Percentiles rank a stretch among this genome's conserved stretches.
Conservation (phyloP, 2,329 filamentous ascomycete species). For the Fusarium agapanthi region DNA sequence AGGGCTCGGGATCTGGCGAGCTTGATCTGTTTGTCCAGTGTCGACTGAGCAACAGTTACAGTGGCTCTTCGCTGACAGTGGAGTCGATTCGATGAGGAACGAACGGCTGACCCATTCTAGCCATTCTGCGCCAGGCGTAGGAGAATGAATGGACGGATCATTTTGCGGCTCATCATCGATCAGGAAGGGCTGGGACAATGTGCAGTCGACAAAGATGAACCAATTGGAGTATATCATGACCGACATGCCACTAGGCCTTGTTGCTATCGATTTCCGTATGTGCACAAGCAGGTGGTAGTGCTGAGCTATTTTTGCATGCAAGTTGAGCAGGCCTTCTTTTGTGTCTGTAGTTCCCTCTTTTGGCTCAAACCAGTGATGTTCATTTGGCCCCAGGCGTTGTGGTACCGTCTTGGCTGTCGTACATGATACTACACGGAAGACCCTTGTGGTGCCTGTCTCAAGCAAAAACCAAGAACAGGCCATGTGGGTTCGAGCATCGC, state of each 20-base stretch:
- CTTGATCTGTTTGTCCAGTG: conserved; percentile 25
- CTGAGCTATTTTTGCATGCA: conserved; percentile 42
- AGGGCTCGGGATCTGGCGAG: conserved; percentile 41
- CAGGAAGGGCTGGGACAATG: neutral
- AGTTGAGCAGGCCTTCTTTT: conserved; percentile 27
- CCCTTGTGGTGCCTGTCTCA: conserved; percentile 25
- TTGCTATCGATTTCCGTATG: conserved; percentile 34
- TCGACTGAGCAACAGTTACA: conserved; percentile 42
- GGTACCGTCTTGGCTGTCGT: conserved; percentile 35
- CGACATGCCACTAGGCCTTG: conserved; percentile 38
- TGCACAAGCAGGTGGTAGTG: conserved; percentile 11
- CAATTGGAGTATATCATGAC: conserved; percentile 39
- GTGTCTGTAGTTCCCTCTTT: conserved; percentile 29
- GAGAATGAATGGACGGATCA: conserved; percentile 24
- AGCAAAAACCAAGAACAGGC: conserved; percentile 29
- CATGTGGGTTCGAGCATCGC: conserved; percentile 37
- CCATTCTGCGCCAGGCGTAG: conserved; percentile 26
- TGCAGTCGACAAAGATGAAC: conserved; percentile 21
- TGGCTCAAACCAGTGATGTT: conserved; percentile 28
- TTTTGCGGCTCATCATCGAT: conserved; percentile 40
- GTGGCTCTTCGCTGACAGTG: conserved; percentile 34
- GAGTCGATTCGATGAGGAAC: conserved; percentile 24
- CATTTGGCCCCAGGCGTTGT: conserved; percentile 30
- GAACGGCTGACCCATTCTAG: conserved; percentile 32
- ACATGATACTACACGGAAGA: conserved; percentile 34